Base-by-base conservation (phyloP, 2,329 filamentous ascomycete genomes). In the Leptographium lundbergii region DNA sequence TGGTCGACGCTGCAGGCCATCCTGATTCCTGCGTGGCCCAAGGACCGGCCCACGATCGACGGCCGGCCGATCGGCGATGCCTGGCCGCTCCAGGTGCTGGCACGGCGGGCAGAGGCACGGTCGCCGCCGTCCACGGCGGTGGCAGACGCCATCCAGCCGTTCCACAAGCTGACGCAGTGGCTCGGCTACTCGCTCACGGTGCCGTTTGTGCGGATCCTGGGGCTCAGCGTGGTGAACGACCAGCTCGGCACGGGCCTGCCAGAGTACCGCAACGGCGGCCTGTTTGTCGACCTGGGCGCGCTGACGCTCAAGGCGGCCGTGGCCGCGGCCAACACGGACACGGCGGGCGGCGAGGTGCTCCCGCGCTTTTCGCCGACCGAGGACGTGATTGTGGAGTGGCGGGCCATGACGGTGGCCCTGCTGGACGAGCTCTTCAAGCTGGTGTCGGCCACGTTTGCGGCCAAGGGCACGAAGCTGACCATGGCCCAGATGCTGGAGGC, bases 151-250 rank as follows among this genome's bases (percentile, higher is more conserved):
- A 91, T 95, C 62, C 82, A 92, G 13, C 91, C 91, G 0, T 95
- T 96, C 75, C 91, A 59, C 57, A 96, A 95, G 73, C 80, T 95
- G 36, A 95, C 91, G 0, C 91, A 96, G 71, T 96, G 91, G 91
- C 85, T 96, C 58, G 89, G 88, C 57, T 96, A 96, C 73, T 95
- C 90, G 2, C 80, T 96, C 59, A 88, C 57, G 13, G 57, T 59
- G 19, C 57, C 57, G 29, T 59, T 59, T 55, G 45, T 56, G 45
- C 57, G 84, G 64, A 72, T 95, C 25, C 83, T 95, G 66, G 82
- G 87, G 60, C 85, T 95, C 61, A 84, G 90, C 64, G 94, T 94
- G 70, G 84, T 87, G 3, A 89, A 90, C 51, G 82, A 83, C 2
- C 88, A 95, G 61, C 79, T 95, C 6, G 78, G 95, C 64, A 96